Conservation (phyloP, 2,329 filamentous ascomycete genomes). For the Didymella keratinophila region DNA sequence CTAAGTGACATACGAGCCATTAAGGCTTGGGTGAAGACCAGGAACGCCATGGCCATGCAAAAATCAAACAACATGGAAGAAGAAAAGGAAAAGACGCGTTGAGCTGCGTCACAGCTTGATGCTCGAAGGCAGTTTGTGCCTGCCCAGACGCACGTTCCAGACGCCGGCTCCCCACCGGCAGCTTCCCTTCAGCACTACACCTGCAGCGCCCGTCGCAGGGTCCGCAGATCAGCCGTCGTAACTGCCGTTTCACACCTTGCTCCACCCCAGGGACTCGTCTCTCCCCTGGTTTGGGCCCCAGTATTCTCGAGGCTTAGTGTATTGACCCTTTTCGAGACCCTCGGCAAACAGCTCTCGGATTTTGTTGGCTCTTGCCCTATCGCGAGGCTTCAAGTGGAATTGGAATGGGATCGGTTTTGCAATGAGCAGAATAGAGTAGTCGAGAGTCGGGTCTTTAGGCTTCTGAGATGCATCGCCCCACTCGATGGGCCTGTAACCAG, state of each 20-base stretch:
- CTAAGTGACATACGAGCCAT: background rate
- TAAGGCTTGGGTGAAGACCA: background rate
- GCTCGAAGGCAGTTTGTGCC: background rate
- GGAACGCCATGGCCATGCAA: background rate
- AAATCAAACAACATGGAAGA: background rate
- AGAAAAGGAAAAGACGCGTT: background rate
- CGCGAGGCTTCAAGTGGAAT: slow-evolving; percentile 51
- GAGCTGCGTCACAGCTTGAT: background rate
- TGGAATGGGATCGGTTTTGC: slow-evolving; percentile 57
- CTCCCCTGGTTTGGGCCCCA: slow-evolving; percentile 51
- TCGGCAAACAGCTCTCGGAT: slow-evolving; percentile 48
- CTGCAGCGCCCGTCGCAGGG: slow-evolving; percentile 12
- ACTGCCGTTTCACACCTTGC: slow-evolving; percentile 39
- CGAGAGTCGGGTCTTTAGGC: slow-evolving; percentile 53
- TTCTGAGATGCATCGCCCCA: slow-evolving; percentile 35
- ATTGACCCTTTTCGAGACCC: slow-evolving; percentile 50
- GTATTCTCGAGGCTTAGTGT: slow-evolving; percentile 47
- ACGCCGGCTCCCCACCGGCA: slow-evolving; percentile 26
- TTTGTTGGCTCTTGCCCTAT: slow-evolving; percentile 40
- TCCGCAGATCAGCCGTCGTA: slow-evolving; percentile 6
- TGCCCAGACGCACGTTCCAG: background rate
- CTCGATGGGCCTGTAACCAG: slow-evolving; percentile 34
- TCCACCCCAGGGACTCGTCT: slow-evolving; percentile 45
- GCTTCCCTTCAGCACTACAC: background rate
- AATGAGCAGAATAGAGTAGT: slow-evolving; percentile 56